A percentile compares a stretch with the other conserved stretches of the same genome.
Evolutionary conservation across 192 early-diverging fungal species (phyloP).

Genomic region (Backusella westeae): DNA sequence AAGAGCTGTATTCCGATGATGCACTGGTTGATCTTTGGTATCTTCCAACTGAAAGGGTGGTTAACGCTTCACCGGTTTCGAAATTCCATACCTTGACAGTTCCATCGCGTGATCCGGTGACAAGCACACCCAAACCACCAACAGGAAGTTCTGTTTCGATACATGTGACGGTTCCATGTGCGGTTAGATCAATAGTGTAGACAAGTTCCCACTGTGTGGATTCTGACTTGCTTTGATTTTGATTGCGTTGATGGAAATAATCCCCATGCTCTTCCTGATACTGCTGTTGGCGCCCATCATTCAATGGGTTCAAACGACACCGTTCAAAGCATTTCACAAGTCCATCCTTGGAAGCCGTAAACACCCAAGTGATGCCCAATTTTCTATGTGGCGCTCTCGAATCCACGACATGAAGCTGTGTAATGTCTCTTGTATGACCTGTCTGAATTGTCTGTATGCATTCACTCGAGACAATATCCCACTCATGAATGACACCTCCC

Average conservation of each 20-base stretch:
- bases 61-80: conserved; percentile 20
- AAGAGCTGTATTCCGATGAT: background rate
- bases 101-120: conserved; percentile 24
- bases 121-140: conserved; percentile 33
- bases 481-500: conserved; percentile 29
- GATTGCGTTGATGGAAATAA: background rate
- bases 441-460: conserved; percentile 17
- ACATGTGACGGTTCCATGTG: background rate
- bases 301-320: background rate
- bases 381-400: conserved; percentile 15
- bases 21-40: background rate
- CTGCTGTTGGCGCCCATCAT: background rate
- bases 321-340: conserved; percentile 31
- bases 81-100: conserved; percentile 32
- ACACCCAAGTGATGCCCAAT: conserved; percentile 24
- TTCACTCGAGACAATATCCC: conserved; percentile 33
- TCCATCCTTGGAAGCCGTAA: conserved; percentile 32
- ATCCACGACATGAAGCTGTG: conserved; percentile 10
- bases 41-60: conserved; percentile 3
- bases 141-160: conserved; percentile 24
- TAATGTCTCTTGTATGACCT: conserved; percentile 15
- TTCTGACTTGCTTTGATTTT: background rate
- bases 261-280: background rate
- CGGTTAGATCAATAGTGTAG: conserved; percentile 22
- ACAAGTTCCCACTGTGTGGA: conserved; percentile 10